Evolutionary conservation across 1,284 basidiomycete genomes (phyloP).

Genomic region (Sutorius eximius): DNA sequence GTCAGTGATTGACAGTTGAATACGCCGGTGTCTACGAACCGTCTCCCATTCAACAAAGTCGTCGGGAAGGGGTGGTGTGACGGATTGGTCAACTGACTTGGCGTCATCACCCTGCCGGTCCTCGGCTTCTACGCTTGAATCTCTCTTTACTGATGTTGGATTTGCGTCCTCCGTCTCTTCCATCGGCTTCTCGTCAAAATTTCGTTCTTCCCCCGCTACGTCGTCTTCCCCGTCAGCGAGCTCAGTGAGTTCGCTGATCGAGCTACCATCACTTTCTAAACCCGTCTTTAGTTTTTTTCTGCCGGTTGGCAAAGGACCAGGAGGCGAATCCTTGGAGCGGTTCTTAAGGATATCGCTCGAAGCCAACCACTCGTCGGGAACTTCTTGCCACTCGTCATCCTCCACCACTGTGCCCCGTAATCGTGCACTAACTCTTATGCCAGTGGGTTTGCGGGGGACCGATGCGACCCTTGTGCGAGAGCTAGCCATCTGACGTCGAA

Average conservation of each 20-base stretch:
- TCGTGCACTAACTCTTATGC: conserved; percentile 66
- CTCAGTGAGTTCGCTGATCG: conserved; percentile 69
- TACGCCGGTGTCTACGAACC: conserved; percentile 45
- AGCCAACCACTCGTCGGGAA: conserved; percentile 74
- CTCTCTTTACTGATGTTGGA: not conserved
- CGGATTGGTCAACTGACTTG: not conserved
- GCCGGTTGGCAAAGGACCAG: conserved; percentile 5
- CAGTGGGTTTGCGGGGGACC: conserved; percentile 39
- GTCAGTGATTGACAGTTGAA: conserved; percentile 3
- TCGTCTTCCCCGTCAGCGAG: conserved; percentile 48
- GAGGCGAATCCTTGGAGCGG: conserved; percentile 13
- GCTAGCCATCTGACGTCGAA: conserved; percentile 50
- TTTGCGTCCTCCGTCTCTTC: conserved; percentile 4
- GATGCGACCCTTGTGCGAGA: conserved; percentile 15
- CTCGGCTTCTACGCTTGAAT: not conserved
- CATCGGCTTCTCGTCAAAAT: conserved; percentile 1
- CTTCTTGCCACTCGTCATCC: conserved; percentile 73
- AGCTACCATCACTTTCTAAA: conserved; percentile 55
- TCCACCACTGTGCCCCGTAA: conserved; percentile 50
- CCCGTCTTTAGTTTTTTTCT: conserved; percentile 44
- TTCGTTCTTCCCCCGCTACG: conserved; percentile 14
- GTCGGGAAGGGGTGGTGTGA: conserved; percentile 35
- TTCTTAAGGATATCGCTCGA: conserved; percentile 25
- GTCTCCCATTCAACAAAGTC: conserved; percentile 84
- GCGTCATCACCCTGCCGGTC: conserved; percentile 4